phyloP scores from a whole-genome alignment of 108 stramenopile genomes.

The Cylindrotheca fusiformis region DNA sequence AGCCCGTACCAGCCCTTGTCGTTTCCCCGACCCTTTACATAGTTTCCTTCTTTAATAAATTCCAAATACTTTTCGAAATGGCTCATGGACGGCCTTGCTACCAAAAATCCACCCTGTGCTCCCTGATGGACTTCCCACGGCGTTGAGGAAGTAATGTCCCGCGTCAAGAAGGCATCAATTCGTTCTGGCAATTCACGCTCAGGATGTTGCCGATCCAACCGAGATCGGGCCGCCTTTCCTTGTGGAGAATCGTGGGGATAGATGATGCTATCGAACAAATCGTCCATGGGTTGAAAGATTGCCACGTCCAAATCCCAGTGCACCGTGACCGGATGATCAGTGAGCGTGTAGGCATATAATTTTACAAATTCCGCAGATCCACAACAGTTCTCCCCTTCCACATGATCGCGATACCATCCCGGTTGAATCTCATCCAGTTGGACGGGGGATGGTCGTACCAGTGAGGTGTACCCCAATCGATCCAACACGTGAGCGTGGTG shows the following conservation, averaged over 20 bases:
- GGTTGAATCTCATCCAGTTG: constrained; percentile 47
- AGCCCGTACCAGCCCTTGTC: constrained; percentile 59
- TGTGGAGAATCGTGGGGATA: constrained; percentile 18
- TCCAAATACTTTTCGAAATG: constrained; percentile 48
- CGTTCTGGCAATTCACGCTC: constrained; percentile 40
- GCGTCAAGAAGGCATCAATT: constrained; percentile 72
- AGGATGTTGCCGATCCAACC: constrained; percentile 50
- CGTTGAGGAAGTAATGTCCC: constrained; percentile 55
- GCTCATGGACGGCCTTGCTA: constrained; percentile 36
- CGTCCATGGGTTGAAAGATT: constrained; percentile 62
- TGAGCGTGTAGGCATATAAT: constrained; percentile 67
- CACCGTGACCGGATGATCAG: constrained; percentile 51
- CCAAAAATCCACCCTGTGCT: constrained; percentile 72
- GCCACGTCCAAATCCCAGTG: constrained; percentile 65
- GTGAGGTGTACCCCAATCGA: constrained; percentile 53
- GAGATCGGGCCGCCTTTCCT: constrained; percentile 37
- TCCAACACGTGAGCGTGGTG: constrained; percentile 28
- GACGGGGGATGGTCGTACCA: constrained; percentile 60
- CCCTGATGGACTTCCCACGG: constrained; percentile 46
- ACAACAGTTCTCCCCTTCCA: constrained; percentile 69
- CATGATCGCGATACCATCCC: constrained; percentile 45
- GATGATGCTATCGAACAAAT: constrained; percentile 72
- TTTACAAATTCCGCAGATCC: constrained; percentile 62
- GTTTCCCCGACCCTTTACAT: constrained; percentile 43
- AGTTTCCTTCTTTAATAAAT: constrained; percentile 61